A percentile compares a stretch with the other conserved stretches of the same genome.
phyloP scores from a whole-genome alignment of 352 stramenopile genomes.

The Plasmopara muralis region DNA sequence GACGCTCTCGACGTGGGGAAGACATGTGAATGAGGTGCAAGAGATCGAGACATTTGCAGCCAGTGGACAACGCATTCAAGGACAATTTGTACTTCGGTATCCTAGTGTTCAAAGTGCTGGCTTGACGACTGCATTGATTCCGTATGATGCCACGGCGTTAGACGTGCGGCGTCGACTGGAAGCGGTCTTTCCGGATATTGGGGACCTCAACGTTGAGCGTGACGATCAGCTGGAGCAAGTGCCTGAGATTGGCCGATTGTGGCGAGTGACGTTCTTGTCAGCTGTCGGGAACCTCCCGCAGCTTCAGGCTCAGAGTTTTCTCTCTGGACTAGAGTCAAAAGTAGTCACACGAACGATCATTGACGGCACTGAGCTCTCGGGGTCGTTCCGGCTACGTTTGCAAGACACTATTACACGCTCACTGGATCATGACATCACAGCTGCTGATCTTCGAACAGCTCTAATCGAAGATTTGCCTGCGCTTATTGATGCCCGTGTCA shows the following conservation, averaged over 20 bases:
- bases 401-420: conserved; percentile 39
- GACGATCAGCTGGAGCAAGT: conserved; percentile 50
- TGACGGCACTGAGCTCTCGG: conserved; percentile 84
- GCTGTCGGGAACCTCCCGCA: conserved; percentile 77
- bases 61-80: conserved; percentile 83
- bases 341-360: conserved; percentile 64
- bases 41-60: conserved; percentile 76
- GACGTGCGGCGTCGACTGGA: conserved; percentile 52
- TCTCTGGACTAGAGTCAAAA: conserved; percentile 69
- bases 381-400: conserved; percentile 82
- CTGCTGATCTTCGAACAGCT: conserved; percentile 43
- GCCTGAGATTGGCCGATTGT: conserved; percentile 64
- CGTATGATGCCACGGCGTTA: conserved; percentile 66
- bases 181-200: conserved; percentile 44
- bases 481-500: conserved; percentile 59
- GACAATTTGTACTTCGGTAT: conserved; percentile 60
- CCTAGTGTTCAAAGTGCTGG: conserved; percentile 7
- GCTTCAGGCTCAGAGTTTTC: conserved; percentile 57
- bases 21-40: conserved; percentile 87
- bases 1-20: conserved; percentile 85
- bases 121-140: conserved; percentile 39
- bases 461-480: conserved; percentile 43
- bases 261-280: conserved; percentile 88
- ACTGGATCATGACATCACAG: conserved; percentile 65
- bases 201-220: conserved; percentile 40